A percentile compares a stretch with the other conserved stretches of the same genome.
Conservation (phyloP, 2,329 filamentous ascomycete species). For the Scorias spongiosa region DNA sequence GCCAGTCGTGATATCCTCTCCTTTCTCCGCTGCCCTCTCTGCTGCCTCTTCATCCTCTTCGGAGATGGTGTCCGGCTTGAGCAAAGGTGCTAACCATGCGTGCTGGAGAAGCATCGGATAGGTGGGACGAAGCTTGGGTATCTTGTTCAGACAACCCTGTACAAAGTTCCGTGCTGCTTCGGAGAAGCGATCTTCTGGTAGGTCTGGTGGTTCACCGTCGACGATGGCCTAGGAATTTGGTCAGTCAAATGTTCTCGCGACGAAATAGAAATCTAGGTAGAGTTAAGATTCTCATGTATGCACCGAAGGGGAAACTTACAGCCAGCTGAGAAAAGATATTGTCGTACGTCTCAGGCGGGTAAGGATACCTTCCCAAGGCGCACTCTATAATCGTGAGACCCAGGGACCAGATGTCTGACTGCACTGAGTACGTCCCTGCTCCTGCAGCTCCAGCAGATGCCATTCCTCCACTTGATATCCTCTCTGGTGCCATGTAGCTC, state of each 20-base stretch:
- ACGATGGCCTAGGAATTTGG: conserved; percentile 63
- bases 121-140: conserved; percentile 79
- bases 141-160: conserved; percentile 77
- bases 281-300: too few species aligned
- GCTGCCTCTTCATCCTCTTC: conserved; percentile 50
- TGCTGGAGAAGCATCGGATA: conserved; percentile 83
- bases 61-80: conserved; percentile 59
- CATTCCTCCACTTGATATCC: conserved; percentile 76
- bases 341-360: conserved; percentile 91
- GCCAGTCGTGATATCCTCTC: conserved; percentile 25
- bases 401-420: conserved; percentile 95
- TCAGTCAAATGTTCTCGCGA: conserved; percentile 3
- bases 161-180: conserved; percentile 76
- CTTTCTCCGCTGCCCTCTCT: conserved; percentile 4
- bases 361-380: conserved; percentile 85
- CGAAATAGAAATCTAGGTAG: too few species aligned
- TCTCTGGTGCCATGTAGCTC: conserved; percentile 96
- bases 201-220: conserved; percentile 82
- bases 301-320: conserved; percentile 43
- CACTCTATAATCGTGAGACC: conserved; percentile 93
- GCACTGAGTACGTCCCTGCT: conserved; percentile 86
- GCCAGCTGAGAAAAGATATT: conserved; percentile 97
- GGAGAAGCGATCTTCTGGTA: conserved; percentile 67
- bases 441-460: conserved; percentile 52
- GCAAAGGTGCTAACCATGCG: conserved; percentile 65